Percentiles rank a stretch among this genome's conserved stretches.
phyloP scores from a whole-genome alignment of 306 rosid genomes.

The Erythrophleum fordii region DNA sequence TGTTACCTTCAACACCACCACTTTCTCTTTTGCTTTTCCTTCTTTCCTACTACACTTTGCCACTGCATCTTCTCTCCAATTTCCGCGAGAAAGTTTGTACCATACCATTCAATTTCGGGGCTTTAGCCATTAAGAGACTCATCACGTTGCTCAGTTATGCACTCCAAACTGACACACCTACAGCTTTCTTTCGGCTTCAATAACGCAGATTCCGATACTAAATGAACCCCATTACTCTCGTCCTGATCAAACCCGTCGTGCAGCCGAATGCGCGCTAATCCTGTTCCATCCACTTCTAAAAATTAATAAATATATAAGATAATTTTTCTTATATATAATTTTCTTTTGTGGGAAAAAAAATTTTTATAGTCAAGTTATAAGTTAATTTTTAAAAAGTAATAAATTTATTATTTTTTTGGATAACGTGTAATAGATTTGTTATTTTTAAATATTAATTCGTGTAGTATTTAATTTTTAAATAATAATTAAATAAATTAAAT shows the following conservation, averaged over 20 bases:
- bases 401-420: too few species aligned
- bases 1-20: slow-evolving; percentile 27
- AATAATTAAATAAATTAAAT: too few species aligned
- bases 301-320: too few species aligned
- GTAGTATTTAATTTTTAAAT: too few species aligned
- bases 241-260: background rate
- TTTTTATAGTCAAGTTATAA: too few species aligned
- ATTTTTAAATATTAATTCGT: too few species aligned
- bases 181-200: slow-evolving; percentile 47
- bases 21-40: slow-evolving; percentile 10
- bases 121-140: slow-evolving; percentile 31
- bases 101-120: slow-evolving; percentile 49
- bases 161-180: slow-evolving; percentile 72
- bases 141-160: slow-evolving; percentile 59
- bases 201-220: slow-evolving; percentile 39
- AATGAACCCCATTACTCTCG: slow-evolving; percentile 11
- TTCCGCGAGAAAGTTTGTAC: slow-evolving; percentile 44
- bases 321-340: too few species aligned
- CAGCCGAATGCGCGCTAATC: background rate
- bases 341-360: too few species aligned
- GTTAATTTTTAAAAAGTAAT: too few species aligned
- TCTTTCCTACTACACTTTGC: slow-evolving; percentile 24
- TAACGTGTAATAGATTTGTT: too few species aligned
- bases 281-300: too few species aligned
- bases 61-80: slow-evolving; percentile 24